Conservation (phyloP, 306 rosid genomes). For the Albizia julibrissin region DNA sequence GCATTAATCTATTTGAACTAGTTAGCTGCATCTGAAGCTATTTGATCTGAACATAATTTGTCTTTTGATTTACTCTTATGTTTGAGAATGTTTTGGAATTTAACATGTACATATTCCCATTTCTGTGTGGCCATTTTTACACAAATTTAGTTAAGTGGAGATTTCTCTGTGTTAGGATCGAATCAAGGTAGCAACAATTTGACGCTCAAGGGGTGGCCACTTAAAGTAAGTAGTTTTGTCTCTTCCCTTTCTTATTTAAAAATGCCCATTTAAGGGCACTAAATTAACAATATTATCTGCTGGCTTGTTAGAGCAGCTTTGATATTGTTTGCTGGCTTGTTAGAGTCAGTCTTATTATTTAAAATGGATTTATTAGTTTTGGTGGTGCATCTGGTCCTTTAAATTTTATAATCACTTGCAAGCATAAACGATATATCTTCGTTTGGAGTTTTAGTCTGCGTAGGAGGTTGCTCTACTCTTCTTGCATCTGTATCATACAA, state of each 20-base stretch:
- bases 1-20: conserved; percentile 6
- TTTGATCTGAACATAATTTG: background rate
- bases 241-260: conserved; percentile 6
- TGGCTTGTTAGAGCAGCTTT: no score
- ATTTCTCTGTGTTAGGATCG: conserved; percentile 67
- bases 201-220: conserved; percentile 99
- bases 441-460: background rate
- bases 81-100: conserved; percentile 25
- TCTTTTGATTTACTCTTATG: background rate
- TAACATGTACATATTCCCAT: background rate
- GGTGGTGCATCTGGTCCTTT: background rate
- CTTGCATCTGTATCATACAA: conserved; percentile 21
- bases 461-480: background rate
- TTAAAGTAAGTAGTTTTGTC: conserved; percentile 65
- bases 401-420: background rate
- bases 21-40: background rate
- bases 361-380: background rate
- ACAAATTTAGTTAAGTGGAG: conserved; percentile 31
- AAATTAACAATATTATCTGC: no score
- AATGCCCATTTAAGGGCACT: background rate
- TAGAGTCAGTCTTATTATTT: background rate
- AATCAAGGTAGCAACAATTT: conserved; percentile 93
- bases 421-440: background rate
- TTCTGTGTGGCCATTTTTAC: conserved; percentile 11
- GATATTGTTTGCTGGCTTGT: no score